These are phyloP conservation scores for Kandelia obovata DNA, from an alignment of 345 rosid species.

Conservation along the genomic window DNA sequence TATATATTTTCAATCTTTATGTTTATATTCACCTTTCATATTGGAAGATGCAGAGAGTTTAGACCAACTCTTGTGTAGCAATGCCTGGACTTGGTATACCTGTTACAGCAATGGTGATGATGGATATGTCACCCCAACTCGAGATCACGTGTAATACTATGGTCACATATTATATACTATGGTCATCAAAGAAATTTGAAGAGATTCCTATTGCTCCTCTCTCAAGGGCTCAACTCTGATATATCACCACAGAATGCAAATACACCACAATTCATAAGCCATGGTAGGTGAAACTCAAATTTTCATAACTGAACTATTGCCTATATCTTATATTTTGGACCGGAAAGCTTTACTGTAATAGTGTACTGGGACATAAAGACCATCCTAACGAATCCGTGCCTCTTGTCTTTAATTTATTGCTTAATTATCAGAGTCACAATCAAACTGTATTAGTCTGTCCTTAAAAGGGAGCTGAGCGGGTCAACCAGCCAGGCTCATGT, in stretches of 20 bases:
- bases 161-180: too few relatives aligned
- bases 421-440: constrained; percentile 34
- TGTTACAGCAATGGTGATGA: constrained; percentile 15
- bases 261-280: too few relatives aligned
- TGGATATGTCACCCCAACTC: constrained; percentile 10
- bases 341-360: constrained; percentile 2
- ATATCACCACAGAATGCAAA: too few relatives aligned
- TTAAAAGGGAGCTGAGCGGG: constrained; percentile 28
- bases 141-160: too few relatives aligned
- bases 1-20: too few relatives aligned
- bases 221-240: too few relatives aligned
- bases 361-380: constrained; percentile 7
- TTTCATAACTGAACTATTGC: too few relatives aligned
- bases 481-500: constrained; percentile 24
- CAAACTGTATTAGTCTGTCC: constrained; percentile 18
- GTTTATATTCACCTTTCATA: too few relatives aligned
- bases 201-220: too few relatives aligned
- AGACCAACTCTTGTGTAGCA: neutral
- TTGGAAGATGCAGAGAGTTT: neutral
- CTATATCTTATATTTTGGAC: too few relatives aligned
- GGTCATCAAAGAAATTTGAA: too few relatives aligned
- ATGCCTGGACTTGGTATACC: constrained; percentile 18
- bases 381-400: constrained; percentile 9
- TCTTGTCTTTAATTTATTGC: neutral
- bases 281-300: too few relatives aligned